phyloP scores from a whole-genome alignment of 495 filamentous ascomycete genomes.

The Aspergillus ellipticus region DNA sequence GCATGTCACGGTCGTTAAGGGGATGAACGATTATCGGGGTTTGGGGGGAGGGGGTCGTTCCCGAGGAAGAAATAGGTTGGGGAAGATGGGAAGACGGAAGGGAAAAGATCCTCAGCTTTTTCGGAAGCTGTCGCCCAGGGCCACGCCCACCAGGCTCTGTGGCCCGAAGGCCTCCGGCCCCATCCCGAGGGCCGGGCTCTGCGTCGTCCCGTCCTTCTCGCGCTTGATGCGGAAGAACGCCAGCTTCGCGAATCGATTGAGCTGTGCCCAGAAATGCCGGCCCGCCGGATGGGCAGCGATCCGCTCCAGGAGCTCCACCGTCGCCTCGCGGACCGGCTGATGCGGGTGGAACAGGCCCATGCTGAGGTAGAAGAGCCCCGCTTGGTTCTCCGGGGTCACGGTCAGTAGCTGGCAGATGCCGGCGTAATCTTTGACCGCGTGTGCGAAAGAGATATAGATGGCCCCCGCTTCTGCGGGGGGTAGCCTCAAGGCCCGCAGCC shows the following conservation, averaged over 20 bases:
- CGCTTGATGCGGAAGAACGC: conserved; percentile 66
- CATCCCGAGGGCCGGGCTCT: conserved; percentile 8
- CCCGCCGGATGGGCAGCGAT: conserved; percentile 86
- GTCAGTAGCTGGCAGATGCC: conserved; percentile 86
- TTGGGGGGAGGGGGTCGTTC: neutral
- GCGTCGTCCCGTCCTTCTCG: conserved; percentile 50
- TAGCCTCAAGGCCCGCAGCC: conserved; percentile 73
- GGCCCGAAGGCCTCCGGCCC: conserved; percentile 22
- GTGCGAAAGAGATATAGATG: conserved; percentile 76
- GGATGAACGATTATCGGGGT: neutral
- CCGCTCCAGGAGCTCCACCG: conserved; percentile 76
- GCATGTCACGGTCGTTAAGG: conserved; percentile 1
- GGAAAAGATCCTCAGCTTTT: neutral
- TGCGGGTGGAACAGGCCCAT: conserved; percentile 93
- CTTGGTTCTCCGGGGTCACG: conserved; percentile 80
- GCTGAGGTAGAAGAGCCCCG: conserved; percentile 86
- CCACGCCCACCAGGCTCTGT: conserved; percentile 38
- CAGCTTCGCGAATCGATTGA: conserved; percentile 86
- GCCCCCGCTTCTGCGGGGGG: conserved; percentile 64
- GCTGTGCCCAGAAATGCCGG: conserved; percentile 82
- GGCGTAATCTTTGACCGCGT: conserved; percentile 75
- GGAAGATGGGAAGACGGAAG: neutral
- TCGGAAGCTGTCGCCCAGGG: conserved; percentile 24
- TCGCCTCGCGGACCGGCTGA: conserved; percentile 68
- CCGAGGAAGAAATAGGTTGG: neutral